phyloP scores from a whole-genome alignment of 1,284 basidiomycete genomes.

The Kwoniella shivajii region DNA sequence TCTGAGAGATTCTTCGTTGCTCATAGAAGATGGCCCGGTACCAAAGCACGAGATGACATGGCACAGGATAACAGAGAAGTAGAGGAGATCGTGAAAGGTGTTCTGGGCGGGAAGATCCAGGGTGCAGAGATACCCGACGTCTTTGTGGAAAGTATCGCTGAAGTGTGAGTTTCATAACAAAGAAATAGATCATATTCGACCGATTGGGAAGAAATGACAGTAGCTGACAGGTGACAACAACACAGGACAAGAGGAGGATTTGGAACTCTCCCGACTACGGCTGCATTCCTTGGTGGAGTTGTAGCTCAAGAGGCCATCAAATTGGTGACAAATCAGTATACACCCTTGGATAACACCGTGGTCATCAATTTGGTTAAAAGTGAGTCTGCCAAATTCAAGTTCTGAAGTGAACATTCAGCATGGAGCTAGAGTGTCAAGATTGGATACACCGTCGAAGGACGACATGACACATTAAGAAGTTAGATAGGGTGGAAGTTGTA shows the following conservation, averaged over 20 bases:
- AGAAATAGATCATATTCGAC: not conserved
- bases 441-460: too few species aligned
- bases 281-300: constrained; percentile 89
- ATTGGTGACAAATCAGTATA: constrained; percentile 93
- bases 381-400: constrained; percentile 47
- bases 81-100: constrained; percentile 28
- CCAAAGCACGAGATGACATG: constrained; percentile 51
- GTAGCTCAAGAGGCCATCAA: constrained; percentile 99
- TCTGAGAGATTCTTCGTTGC: constrained; percentile 53
- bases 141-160: constrained; percentile 68
- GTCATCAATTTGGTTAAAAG: constrained; percentile 76
- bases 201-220: not conserved
- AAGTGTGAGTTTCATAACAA: constrained; percentile 66
- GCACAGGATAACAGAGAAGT: constrained; percentile 42
- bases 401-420: too few species aligned
- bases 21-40: constrained; percentile 56
- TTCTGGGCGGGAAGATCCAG: constrained; percentile 44
- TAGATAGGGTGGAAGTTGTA: too few species aligned
- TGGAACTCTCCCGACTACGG: constrained; percentile 86
- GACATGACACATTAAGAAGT: too few species aligned
- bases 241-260: constrained; percentile 71
- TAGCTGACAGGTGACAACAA: constrained; percentile 8
- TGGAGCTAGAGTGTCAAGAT: too few species aligned
- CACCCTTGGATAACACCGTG: constrained; percentile 84
- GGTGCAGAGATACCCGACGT: constrained; percentile 61